phyloP scores from a whole-genome alignment of 805 yeast genomes.

The Hanseniaspora occidentalis region DNA sequence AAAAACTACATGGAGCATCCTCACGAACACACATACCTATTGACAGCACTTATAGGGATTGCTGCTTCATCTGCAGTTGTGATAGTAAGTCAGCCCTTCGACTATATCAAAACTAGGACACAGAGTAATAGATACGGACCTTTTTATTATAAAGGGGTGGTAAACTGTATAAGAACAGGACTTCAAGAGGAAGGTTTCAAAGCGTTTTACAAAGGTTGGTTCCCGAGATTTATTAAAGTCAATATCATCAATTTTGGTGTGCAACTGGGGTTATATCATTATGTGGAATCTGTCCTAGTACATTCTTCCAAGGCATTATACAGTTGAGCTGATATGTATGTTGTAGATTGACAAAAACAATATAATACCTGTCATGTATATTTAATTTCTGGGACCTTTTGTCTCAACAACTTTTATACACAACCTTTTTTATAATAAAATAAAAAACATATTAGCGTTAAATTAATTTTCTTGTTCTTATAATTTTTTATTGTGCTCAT shows the following conservation, averaged over 20 bases:
- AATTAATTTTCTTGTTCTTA: background rate
- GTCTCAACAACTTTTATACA: too few relatives aligned
- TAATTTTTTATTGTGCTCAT: background rate
- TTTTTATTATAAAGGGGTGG: slow-evolving; percentile 40
- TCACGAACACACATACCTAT: slow-evolving; percentile 1
- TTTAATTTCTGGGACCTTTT: too few relatives aligned
- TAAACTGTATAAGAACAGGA: slow-evolving; percentile 41
- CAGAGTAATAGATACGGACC: slow-evolving; percentile 8
- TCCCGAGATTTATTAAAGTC: slow-evolving; percentile 59
- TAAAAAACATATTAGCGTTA: background rate
- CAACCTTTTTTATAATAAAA: background rate
- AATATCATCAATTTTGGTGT: slow-evolving; percentile 55
- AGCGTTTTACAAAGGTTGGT: slow-evolving; percentile 46
- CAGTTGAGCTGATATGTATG: too few relatives aligned
- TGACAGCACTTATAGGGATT: slow-evolving; percentile 2
- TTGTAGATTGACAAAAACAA: too few relatives aligned
- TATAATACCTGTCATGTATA: too few relatives aligned
- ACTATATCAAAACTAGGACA: slow-evolving; percentile 6
- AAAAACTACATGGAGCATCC: slow-evolving; percentile 1
- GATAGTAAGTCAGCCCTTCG: slow-evolving; percentile 6
- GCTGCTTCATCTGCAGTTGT: slow-evolving; percentile 5
- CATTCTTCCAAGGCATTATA: too few relatives aligned
- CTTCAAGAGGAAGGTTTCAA: slow-evolving; percentile 33
- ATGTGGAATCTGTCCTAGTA: slow-evolving; percentile 31
- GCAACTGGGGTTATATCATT: slow-evolving; percentile 50